Conservation (phyloP, 768 basidiomycete genomes). For the Gymnopilus junonius region DNA sequence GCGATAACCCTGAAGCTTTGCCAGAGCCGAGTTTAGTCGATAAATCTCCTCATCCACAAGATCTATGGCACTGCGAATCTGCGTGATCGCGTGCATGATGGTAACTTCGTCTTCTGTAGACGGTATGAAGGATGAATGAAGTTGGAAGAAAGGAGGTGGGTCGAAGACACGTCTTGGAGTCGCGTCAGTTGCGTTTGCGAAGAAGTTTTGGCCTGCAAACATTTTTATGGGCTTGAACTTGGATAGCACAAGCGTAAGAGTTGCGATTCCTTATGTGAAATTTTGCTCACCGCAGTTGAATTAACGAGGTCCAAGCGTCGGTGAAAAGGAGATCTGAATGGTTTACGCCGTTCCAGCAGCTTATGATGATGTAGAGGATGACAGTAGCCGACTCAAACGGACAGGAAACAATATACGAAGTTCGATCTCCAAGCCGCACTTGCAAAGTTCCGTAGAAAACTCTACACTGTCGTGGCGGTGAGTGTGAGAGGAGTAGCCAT, state of each 20-base stretch:
- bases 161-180: neutral
- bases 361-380: neutral
- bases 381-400: neutral
- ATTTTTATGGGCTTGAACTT: neutral
- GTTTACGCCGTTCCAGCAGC: no score
- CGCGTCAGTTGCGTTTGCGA: neutral
- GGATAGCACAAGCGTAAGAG: neutral
- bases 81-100: conserved; percentile 12
- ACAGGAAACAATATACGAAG: neutral
- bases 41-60: conserved; percentile 20
- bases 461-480: neutral
- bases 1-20: conserved; percentile 15
- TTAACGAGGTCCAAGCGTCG: neutral
- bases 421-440: neutral
- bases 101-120: conserved; percentile 14
- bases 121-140: conserved; percentile 23
- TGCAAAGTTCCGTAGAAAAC: neutral
- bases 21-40: conserved; percentile 12
- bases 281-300: neutral
- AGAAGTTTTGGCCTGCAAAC: neutral
- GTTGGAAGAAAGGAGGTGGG: neutral
- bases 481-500: neutral
- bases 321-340: no score
- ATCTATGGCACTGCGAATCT: conserved; percentile 4
- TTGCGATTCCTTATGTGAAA: neutral